Evolutionary conservation across 2,329 filamentous ascomycete species (phyloP), one percentile per base, ranked within the genome.

Genomic region (Fusarium humuli): DNA sequence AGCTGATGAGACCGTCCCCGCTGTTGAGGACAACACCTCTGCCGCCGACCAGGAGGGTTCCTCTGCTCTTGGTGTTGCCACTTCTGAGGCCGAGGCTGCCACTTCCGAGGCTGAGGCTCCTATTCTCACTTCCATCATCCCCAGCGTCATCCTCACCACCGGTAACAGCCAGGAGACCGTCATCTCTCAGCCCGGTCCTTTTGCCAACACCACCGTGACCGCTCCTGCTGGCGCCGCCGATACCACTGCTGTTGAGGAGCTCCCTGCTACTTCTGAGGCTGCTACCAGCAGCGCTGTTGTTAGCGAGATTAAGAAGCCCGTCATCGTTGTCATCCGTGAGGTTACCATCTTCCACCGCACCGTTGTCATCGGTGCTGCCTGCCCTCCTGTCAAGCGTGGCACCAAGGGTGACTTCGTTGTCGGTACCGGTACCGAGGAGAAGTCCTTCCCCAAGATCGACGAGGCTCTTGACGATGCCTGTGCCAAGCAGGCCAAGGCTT

Each of bases 401-500:
- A 60, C 37, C 42, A 64, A 59, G 47, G 74, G 74, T 22, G 63
- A 65, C 42, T 76, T 53, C 62, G 47, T 70, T 22, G 74, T 76
- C 37, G 74, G 73, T 23, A 60, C 59, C 23, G 72, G 62, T 7
- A 61, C 56, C 9, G 65, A 69, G 16, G 69, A 71, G 30, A 57
- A 74, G 65, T 55, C 16, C 23, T 74, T 67, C 65, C 58, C 46
- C n/a, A 56, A 67, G 37, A 52, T 75, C 34, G 74, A 65, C 44
- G 60, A 74, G 40, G 74, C 74, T 23, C 65, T 65, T 50, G 52
- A 59, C 29, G 64, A 70, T 37, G 74, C 74, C 48, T 76, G 74
- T 54, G 68, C 71, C 46, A 73, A 71, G 66, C 74, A 76, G 57
- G 76, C 73, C 58, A 49, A 69, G 58, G 62, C 62, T 45, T 76